Evolutionary conservation across 495 filamentous ascomycete species (phyloP).

Genomic region (Penicillium ochrochloron): DNA sequence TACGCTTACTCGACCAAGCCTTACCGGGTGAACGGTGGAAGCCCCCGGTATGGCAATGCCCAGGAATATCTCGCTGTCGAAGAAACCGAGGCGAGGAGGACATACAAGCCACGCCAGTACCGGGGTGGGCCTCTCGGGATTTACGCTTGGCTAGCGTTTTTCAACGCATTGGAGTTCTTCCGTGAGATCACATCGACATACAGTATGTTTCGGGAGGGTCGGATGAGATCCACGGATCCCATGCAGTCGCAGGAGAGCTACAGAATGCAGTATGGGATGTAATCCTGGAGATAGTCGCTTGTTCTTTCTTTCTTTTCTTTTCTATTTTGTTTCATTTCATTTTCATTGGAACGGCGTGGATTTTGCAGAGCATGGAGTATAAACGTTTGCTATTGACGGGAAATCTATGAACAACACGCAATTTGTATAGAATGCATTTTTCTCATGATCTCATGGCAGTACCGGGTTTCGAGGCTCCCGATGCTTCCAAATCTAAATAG

Average conservation of each 20-base stretch:
- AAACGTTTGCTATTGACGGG: neutral
- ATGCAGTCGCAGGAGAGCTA: conserved; percentile 5
- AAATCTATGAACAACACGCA: neutral
- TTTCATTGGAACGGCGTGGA: neutral
- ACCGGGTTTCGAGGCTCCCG: neutral
- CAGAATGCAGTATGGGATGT: conserved; percentile 4
- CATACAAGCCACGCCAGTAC: conserved; percentile 11
- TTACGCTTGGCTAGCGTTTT: conserved; percentile 21
- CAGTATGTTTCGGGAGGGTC: conserved; percentile 4
- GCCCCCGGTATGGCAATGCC: neutral
- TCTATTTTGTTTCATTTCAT: neutral
- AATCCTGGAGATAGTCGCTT: neutral
- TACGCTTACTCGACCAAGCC: conserved; percentile 35
- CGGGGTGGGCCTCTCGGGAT: conserved; percentile 24
- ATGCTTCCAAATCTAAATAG: conserved; percentile 15
- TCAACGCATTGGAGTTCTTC: conserved; percentile 19
- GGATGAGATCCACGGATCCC: neutral
- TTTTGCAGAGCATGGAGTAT: neutral
- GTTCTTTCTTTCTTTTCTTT: neutral
- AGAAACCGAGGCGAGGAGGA: neutral
- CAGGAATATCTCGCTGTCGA: conserved; percentile 15
- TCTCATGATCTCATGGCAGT: neutral
- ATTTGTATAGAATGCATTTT: neutral
- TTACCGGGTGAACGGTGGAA: conserved; percentile 16
- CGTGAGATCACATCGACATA: conserved; percentile 17